Evolutionary conservation across 805 yeast species (phyloP), one percentile per base, ranked within the genome.

Genomic region (Starmerella floris): DNA sequence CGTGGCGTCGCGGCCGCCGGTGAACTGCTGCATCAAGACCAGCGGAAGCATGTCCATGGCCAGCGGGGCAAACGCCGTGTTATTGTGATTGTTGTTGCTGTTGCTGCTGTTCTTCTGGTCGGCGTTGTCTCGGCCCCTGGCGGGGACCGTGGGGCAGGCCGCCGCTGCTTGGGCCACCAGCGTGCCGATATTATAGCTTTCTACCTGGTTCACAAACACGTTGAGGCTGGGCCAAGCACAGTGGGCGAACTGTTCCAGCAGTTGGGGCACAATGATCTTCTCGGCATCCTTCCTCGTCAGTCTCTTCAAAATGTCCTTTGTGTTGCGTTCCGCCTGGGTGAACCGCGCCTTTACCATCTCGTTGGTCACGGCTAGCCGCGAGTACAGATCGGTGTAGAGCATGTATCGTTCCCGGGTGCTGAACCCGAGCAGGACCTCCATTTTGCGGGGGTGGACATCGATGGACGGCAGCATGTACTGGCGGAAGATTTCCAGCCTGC

Each of bases 21-120:
- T 49, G 19, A 49, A 42, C 21, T 43, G 48, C 44, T 49, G 51
- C 51, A 49, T 43, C 2, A 49, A 27, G 10, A 49, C 33, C 2
- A 49, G 33, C 3, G 52, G 51, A 5, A 49, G 46, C 44, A 44
- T 46, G 31, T 49, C 52, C 51, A 49, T 41, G 15, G 50, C 50
- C 17, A 43, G 30, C 15, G 34, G 38, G 3, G 51, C 32, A 13
- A 49, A 26, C 5, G 27, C 25, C 6, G 20, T 21, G 11, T 25
- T 11, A n/a, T 5, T n/a, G 8, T 8, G 16, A 13, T 19, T 19
- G 17, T 8, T 13, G 6, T 30, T 10, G 15, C 17, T 5, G 15
- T n/a, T 30, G 28, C 13, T 8, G 28, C 13, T 13, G 13, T 13
- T 25, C 13, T 25, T 25, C 13, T 9, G 28, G 13, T 8, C 13